Evolutionary conservation across 495 filamentous ascomycete genomes (phyloP), one percentile per base, ranked within the genome.

Genomic region (Hypomontagnella monticulosa): DNA sequence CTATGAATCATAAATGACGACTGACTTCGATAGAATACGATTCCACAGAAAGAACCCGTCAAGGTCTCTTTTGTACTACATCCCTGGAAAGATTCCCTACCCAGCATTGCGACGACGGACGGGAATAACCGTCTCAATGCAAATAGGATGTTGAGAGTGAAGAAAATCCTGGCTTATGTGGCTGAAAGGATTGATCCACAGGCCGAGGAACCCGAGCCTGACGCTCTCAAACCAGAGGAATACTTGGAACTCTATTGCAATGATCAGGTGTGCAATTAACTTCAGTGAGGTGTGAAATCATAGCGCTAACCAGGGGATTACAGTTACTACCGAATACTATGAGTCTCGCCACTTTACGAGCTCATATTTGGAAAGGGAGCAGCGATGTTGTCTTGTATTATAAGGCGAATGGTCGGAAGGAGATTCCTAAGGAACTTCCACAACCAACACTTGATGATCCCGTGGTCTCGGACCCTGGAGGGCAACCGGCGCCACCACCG

Each of bases 231-330:
- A 69, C 91, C 93, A 1, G 95, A 98, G 74, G 92, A 97, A 70
- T 96, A 96, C 75, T 80, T 98, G 47, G 95, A 98, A 73, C 76
- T 98, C 40, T 93, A 96, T 71, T 98, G 95, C 72, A 92, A 97
- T 73, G 89, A 92, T 40, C 91, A 90, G 81, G 94, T 97, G 77
- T 63, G 87, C 78, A 40, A 19, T 14, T 46, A 37, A 48, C 53
- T 27, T 51, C 16, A 15, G 50, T 34, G 34, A 6, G 18, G 36
- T 3, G 20, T n/a, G 32, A 61, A 34, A n/a, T 20, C 16, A 50
- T 41, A 8, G 46, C 50, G 19, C 57, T 76, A 42, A 78, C 59
- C 16, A 12, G 9, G 11, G n/a, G 7, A 16, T 16, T 18, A n/a
- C 48, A 85, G 81, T 61, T 83, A 62, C 70, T 87, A 57, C 78